Base-by-base conservation (phyloP, 768 basidiomycete species). In the Fistulinella prunicolor region DNA sequence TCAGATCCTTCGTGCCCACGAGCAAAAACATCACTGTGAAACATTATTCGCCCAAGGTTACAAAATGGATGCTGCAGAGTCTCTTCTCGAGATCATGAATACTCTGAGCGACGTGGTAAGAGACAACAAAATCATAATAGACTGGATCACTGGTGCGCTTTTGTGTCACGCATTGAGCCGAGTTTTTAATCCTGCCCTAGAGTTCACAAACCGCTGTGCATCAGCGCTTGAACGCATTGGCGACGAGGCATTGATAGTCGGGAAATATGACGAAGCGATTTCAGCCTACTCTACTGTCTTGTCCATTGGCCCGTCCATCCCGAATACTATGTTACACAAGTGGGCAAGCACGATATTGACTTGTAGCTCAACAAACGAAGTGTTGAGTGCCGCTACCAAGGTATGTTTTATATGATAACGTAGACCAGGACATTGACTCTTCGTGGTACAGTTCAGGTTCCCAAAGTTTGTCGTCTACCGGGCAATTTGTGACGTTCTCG, bases 371-470 rank as follows among this genome's bases (percentile, higher is more conserved):
- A 2, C 19, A 9, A n/a, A 16, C 7, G 36, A 50, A 12, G 21
- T 26, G 4, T 21, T 51, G 16, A 19, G 28, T 10, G 32, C 29
- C 10, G 3, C 41, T 9, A 3, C 36, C 17, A 38, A 42, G 35
- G 51, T 53, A 42, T 28, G 19, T 4, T 37, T 24, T 5, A 22
- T 4, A 5, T 19, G 9, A 26, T 32, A 5, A 1, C 16, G 17
- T 28, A 3, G 8, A 10, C 5, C 7, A 3, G 17, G 17, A 34
- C 4, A 3, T 30, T 22, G 1, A 21, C 13, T 9, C 8, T 8
- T 35, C 22, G 23, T 1, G 22, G 4, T 10, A 16, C 8, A 54
- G 50, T 52, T 54, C 41, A 43, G 39, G 20, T 3, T 54, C 28
- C 30, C 51, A 1, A 22, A 2, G 5, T 45, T 45, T 10, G 10